Evolutionary conservation across 306 rosid genomes (phyloP).

Genomic region (Echinosophora koreensis): DNA sequence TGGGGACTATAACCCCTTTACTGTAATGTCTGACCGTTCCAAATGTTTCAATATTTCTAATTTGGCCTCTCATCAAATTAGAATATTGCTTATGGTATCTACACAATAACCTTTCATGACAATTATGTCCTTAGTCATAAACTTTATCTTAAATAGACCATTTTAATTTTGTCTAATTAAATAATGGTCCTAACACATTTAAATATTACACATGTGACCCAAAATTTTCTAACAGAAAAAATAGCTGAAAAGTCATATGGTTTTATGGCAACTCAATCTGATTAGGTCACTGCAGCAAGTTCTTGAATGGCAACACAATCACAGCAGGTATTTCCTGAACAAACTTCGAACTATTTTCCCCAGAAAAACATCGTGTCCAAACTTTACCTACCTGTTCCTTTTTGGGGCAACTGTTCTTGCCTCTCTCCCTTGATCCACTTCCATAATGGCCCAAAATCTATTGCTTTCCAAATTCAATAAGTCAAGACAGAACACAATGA

Average conservation of each 20-base stretch:
- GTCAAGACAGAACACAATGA: background rate
- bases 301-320: conserved; percentile 5
- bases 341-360: background rate
- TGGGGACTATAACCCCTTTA: too few relatives aligned
- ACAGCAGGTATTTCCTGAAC: background rate
- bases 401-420: conserved; percentile 1
- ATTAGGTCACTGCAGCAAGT: conserved; percentile 14
- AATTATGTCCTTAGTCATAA: too few relatives aligned
- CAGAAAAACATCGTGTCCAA: conserved; percentile 19
- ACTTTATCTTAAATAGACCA: too few relatives aligned
- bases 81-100: too few relatives aligned
- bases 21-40: too few relatives aligned
- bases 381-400: background rate
- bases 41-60: too few relatives aligned
- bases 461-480: conserved; percentile 15
- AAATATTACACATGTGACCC: too few relatives aligned
- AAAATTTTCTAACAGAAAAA: too few relatives aligned
- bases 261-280: background rate
- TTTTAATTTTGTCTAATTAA: too few relatives aligned
- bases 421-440: conserved; percentile 14
- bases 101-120: too few relatives aligned
- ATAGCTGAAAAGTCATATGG: background rate
- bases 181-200: too few relatives aligned
- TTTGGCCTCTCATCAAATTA: too few relatives aligned
- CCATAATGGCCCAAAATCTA: conserved; percentile 3